These are phyloP conservation scores for Colletotrichum acutatum DNA, from an alignment of 2,329 filamentous ascomycete species.

Conservation along the genomic window DNA sequence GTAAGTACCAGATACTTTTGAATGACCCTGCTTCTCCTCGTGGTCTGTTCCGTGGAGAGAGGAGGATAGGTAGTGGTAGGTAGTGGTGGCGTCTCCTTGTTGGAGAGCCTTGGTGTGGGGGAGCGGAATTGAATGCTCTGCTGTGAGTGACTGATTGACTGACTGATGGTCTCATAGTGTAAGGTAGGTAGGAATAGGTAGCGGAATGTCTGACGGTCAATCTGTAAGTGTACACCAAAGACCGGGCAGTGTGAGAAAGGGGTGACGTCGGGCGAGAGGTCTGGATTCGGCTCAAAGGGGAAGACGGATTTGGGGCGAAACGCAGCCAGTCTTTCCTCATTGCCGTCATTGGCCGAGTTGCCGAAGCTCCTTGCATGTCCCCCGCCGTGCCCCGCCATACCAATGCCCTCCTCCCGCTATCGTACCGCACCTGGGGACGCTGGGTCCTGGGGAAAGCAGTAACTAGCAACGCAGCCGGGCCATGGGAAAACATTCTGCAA, in stretches of 20 bases:
- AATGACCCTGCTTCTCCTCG: neutral
- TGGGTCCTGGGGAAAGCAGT: neutral
- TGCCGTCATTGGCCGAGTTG: slow-evolving; percentile 59
- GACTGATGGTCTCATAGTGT: neutral
- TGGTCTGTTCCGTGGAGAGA: neutral
- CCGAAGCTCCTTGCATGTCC: slow-evolving; percentile 46
- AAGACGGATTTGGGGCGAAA: slow-evolving; percentile 36
- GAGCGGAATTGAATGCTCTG: slow-evolving; percentile 12
- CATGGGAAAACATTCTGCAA: slow-evolving; percentile 24
- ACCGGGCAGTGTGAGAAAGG: slow-evolving; percentile 10
- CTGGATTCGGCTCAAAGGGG: slow-evolving; percentile 51
- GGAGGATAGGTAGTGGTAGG: neutral
- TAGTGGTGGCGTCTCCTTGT: neutral
- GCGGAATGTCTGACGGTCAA: neutral
- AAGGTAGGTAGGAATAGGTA: neutral
- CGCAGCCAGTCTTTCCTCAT: slow-evolving; percentile 35
- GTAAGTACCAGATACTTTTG: slow-evolving; percentile 24
- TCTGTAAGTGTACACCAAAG: neutral
- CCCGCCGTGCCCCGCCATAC: slow-evolving; percentile 33
- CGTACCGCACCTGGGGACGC: neutral
- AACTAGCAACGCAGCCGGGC: neutral
- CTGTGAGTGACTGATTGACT: neutral
- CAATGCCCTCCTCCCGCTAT: neutral
- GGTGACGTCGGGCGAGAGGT: slow-evolving; percentile 24
- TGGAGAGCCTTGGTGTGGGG: neutral